These are phyloP conservation scores for Coniella vitis DNA, from an alignment of 2,329 filamentous ascomycete species.

Conservation along the genomic window DNA sequence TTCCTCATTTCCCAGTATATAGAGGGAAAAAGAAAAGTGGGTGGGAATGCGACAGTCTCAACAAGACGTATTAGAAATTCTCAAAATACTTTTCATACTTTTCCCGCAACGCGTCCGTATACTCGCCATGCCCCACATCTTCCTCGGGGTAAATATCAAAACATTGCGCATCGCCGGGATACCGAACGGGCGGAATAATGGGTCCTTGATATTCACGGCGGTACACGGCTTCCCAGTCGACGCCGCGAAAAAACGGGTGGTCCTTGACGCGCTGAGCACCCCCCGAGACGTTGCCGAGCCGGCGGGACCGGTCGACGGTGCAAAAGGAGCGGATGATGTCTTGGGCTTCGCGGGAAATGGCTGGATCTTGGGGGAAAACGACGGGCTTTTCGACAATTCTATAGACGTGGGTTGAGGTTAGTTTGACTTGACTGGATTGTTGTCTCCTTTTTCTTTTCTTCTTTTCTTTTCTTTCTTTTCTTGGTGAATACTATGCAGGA, in stretches of 20 bases:
- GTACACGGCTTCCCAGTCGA: constrained; percentile 69
- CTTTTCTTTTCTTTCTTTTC: neutral
- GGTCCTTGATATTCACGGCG: constrained; percentile 59
- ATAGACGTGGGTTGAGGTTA: constrained; percentile 14
- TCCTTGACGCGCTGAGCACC: constrained; percentile 65
- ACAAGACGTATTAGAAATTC: too few species aligned
- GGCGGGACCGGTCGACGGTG: constrained; percentile 69
- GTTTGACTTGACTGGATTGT: too few species aligned
- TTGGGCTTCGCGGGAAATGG: constrained; percentile 60
- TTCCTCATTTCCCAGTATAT: too few species aligned
- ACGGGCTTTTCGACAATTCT: constrained; percentile 76
- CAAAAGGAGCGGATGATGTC: constrained; percentile 72
- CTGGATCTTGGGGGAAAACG: constrained; percentile 61
- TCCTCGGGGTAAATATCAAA: constrained; percentile 81
- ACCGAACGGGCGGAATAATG: constrained; percentile 68
- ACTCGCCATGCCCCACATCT: constrained; percentile 55
- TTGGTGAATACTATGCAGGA: neutral
- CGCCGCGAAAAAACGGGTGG: constrained; percentile 67
- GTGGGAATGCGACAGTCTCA: too few species aligned
- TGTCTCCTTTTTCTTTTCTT: neutral
- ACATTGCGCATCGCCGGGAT: constrained; percentile 68
- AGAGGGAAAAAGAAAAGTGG: too few species aligned
- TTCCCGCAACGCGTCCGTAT: constrained; percentile 60
- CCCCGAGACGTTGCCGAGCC: constrained; percentile 72
- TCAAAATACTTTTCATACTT: constrained; percentile 67